Evolutionary conservation across 768 basidiomycete genomes (phyloP).

Genomic region (Termitomyces bulborhizus): DNA sequence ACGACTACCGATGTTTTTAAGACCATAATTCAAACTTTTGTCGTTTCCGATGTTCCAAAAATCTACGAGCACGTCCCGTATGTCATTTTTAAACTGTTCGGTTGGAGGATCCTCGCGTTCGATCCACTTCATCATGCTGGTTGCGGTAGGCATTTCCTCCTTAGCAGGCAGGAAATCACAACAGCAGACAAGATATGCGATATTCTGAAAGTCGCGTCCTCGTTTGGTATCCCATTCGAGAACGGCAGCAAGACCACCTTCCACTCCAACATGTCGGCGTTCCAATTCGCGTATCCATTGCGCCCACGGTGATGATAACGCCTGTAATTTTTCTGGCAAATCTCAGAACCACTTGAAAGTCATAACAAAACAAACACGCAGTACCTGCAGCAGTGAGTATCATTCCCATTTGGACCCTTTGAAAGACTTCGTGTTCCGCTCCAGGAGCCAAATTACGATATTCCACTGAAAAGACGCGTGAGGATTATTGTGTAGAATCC

Average conservation of each 20-base stretch:
- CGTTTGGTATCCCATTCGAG: slow-evolving; percentile 63
- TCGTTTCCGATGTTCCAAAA: slow-evolving; percentile 49
- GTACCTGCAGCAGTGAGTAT: slow-evolving; percentile 66
- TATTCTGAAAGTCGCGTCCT: slow-evolving; percentile 71
- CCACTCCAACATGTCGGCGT: slow-evolving; percentile 45
- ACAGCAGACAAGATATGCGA: slow-evolving; percentile 66
- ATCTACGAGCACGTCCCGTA: slow-evolving; percentile 46
- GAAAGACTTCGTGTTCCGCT: slow-evolving; percentile 74
- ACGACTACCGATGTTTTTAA: slow-evolving; percentile 47
- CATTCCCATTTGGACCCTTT: slow-evolving; percentile 78
- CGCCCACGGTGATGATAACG: slow-evolving; percentile 66
- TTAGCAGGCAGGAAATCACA: slow-evolving; percentile 48
- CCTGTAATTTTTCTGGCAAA: slow-evolving; percentile 67
- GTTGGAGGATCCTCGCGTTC: slow-evolving; percentile 34
- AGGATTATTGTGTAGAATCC: background rate
- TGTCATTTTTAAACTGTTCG: slow-evolving; percentile 42
- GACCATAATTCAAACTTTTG: slow-evolving; percentile 34
- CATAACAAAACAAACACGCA: slow-evolving; percentile 6
- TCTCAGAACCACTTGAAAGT: background rate
- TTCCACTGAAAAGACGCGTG: slow-evolving; percentile 43
- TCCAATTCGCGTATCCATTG: slow-evolving; percentile 61
- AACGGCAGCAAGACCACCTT: slow-evolving; percentile 49
- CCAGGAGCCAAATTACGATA: slow-evolving; percentile 49
- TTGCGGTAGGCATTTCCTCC: slow-evolving; percentile 43
- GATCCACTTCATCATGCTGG: slow-evolving; percentile 53